Conservation (phyloP, 1,284 basidiomycete species). For the Anthracocystis setariae region DNA sequence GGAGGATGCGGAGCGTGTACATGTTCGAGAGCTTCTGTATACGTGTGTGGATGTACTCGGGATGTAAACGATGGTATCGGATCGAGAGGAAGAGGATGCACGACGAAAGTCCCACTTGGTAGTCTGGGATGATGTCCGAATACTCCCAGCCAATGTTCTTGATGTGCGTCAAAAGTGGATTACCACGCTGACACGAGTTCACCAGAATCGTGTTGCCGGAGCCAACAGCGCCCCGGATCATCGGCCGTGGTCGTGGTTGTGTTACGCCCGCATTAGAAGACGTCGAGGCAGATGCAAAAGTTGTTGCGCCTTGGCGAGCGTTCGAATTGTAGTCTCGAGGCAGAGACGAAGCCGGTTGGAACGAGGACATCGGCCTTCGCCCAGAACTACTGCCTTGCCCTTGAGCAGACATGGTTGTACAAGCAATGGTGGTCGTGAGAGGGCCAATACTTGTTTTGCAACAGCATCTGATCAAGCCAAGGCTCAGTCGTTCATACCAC, state of each 20-base stretch:
- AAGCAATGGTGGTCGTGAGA: no score
- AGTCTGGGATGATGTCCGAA: constrained; percentile 88
- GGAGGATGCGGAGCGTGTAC: constrained; percentile 85
- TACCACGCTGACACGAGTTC: constrained; percentile 75
- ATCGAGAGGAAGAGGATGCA: constrained; percentile 73
- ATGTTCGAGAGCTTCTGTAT: constrained; percentile 84
- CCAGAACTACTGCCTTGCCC: constrained; percentile 1
- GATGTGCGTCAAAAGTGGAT: constrained; percentile 85
- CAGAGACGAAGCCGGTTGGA: constrained; percentile 39
- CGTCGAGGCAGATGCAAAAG: background rate
- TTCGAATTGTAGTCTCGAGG: no score
- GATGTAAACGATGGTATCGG: constrained; percentile 94
- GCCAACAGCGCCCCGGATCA: constrained; percentile 53
- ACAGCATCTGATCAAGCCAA: no score
- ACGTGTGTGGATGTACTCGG: constrained; percentile 92
- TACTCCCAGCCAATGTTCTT: constrained; percentile 92
- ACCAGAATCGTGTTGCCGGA: constrained; percentile 60
- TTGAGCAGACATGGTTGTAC: no score
- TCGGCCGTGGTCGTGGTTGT: constrained; percentile 46
- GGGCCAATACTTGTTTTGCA: no score
- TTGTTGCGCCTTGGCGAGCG: no score
- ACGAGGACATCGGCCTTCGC: constrained; percentile 35
- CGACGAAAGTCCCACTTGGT: constrained; percentile 60
- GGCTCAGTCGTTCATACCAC: background rate
- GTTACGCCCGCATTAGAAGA: constrained; percentile 7